phyloP scores from a whole-genome alignment of 371 early-diverging fungal genomes.

The Circinella minor region DNA sequence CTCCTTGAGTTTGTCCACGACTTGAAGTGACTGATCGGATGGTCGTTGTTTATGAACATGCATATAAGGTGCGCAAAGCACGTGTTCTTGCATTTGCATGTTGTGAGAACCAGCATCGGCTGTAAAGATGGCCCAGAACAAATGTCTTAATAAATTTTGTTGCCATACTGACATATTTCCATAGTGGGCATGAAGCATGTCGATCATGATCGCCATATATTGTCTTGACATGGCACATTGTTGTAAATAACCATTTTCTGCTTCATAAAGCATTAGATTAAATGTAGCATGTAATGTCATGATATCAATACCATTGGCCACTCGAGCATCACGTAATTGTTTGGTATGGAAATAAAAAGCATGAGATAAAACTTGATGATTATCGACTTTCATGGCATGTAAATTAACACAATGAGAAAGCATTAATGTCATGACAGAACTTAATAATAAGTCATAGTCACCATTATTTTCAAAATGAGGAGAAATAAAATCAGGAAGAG shows the following conservation, averaged over 20 bases:
- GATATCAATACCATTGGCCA: constrained; percentile 22
- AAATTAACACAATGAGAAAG: constrained; percentile 29
- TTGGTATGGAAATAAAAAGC: constrained; percentile 28
- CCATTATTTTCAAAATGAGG: constrained; percentile 26
- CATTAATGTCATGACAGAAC: constrained; percentile 28
- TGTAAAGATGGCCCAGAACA: constrained; percentile 32
- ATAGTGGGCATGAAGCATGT: constrained; percentile 27
- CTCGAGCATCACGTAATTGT: constrained; percentile 17
- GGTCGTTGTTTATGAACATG: constrained; percentile 31
- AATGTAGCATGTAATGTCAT: constrained; percentile 29
- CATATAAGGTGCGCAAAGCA: constrained; percentile 27
- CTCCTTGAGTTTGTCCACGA: constrained; percentile 30
- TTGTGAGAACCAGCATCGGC: constrained; percentile 25
- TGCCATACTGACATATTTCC: constrained; percentile 32
- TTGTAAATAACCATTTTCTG: constrained; percentile 27
- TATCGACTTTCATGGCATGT: constrained; percentile 28
- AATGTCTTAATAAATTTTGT: constrained; percentile 28
- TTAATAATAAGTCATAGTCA: constrained; percentile 25
- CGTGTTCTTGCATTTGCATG: constrained; percentile 28
- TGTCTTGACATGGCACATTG: constrained; percentile 24
- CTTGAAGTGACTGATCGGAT: constrained; percentile 24
- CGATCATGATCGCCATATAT: constrained; percentile 32
- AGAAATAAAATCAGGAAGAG: constrained; percentile 30
- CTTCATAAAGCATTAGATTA: constrained; percentile 31
- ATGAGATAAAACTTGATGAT: constrained; percentile 24